Percentiles rank a stretch among this genome's conserved stretches.
phyloP scores from a whole-genome alignment of 1,284 basidiomycete species.

The Apiotrichum siamense region DNA sequence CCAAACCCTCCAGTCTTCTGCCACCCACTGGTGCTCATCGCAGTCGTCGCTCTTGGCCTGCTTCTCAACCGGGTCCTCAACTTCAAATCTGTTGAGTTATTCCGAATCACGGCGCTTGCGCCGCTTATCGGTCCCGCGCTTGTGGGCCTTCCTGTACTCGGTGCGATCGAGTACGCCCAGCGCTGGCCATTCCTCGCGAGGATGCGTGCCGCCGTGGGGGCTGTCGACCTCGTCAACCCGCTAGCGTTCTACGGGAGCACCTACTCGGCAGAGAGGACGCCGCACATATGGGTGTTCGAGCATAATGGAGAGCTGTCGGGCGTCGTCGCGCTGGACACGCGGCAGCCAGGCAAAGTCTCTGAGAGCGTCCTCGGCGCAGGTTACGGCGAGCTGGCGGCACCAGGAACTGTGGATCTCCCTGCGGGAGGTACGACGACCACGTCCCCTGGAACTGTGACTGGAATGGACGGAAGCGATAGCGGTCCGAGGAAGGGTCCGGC shows the following conservation, averaged over 20 bases:
- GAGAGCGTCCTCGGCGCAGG: conserved; percentile 20
- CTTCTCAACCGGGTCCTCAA: conserved; percentile 56
- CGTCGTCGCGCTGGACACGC: conserved; percentile 63
- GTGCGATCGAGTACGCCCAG: conserved; percentile 55
- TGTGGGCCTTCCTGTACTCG: conserved; percentile 60
- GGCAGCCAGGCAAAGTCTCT: conserved; percentile 25
- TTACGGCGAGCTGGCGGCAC: conserved; percentile 14
- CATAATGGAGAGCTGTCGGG: conserved; percentile 59
- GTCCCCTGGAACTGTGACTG: no score
- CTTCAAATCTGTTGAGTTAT: conserved; percentile 57
- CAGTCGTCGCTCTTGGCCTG: conserved; percentile 59
- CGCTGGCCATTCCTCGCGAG: conserved; percentile 35
- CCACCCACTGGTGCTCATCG: conserved; percentile 56
- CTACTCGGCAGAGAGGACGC: no score
- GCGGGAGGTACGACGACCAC: no score
- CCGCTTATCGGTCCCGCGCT: conserved; percentile 62
- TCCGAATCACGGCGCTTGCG: conserved; percentile 53
- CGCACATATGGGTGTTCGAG: conserved; percentile 61
- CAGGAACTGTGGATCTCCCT: neutral
- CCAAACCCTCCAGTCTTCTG: conserved; percentile 59
- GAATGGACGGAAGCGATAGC: no score
- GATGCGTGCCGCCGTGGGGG: conserved; percentile 54
- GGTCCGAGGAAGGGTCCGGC: no score
- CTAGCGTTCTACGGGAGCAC: conserved; percentile 57
- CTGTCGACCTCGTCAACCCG: conserved; percentile 57